A percentile compares a stretch with the other conserved stretches of the same genome.
Conservation (phyloP, 495 filamentous ascomycete genomes). For the Hypoxylon trugodes region DNA sequence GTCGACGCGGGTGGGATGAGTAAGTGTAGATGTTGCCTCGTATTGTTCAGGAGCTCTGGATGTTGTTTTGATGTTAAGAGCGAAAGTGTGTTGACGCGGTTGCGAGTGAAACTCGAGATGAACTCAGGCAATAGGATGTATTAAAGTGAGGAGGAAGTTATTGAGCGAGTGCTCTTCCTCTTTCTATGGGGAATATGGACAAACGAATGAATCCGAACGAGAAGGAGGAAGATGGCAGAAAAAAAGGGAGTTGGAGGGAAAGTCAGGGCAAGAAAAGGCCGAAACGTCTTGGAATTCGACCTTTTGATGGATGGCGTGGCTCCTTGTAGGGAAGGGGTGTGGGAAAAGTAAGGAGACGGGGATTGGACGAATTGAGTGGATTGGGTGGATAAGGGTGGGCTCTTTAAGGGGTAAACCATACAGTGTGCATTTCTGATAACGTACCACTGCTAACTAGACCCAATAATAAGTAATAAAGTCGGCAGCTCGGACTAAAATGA, state of each 20-base stretch:
- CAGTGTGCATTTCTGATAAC: conserved; percentile 17
- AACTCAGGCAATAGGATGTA: conserved; percentile 26
- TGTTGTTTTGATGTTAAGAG: conserved; percentile 40
- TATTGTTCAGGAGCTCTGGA: conserved; percentile 43
- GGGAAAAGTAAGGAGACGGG: conserved; percentile 42
- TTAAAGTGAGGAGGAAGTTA: conserved; percentile 50
- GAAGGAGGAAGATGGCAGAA: conserved; percentile 45
- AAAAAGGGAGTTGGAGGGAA: conserved; percentile 47
- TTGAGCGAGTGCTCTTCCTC: conserved; percentile 49
- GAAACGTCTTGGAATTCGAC: conserved; percentile 56
- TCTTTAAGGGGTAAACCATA: conserved; percentile 33
- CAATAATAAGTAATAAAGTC: conserved; percentile 13
- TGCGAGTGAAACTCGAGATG: conserved; percentile 35
- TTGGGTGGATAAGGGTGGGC: no score
- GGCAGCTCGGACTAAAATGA: conserved; percentile 26
- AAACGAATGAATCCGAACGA: conserved; percentile 52
- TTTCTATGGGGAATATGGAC: conserved; percentile 57
- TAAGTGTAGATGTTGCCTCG: conserved; percentile 33
- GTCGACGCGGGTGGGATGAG: conserved; percentile 5
- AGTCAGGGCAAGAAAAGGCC: conserved; percentile 51
- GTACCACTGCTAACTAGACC: conserved; percentile 9
- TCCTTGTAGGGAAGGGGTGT: conserved; percentile 47
- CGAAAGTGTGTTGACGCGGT: conserved; percentile 37
- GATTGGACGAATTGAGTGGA: conserved; percentile 38
- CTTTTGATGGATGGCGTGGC: conserved; percentile 50